Evolutionary conservation across 2,329 filamentous ascomycete species (phyloP).

Genomic region (Sclerotinia minor): DNA sequence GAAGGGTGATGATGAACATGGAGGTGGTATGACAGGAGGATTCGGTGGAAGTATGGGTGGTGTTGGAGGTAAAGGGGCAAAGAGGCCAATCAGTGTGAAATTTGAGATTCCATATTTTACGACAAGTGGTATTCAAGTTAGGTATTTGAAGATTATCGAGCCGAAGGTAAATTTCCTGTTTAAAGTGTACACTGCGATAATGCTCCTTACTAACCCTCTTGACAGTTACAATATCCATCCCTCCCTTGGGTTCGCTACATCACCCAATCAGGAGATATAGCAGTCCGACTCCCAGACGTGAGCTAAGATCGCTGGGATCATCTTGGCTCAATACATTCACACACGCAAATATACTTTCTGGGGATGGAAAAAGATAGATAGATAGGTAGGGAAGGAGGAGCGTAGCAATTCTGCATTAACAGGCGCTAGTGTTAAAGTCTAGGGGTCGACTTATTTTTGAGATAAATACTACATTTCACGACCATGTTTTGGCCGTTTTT

Average conservation of each 20-base stretch:
- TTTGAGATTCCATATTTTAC: constrained; percentile 99
- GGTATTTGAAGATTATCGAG: constrained; percentile 98
- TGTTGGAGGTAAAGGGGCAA: constrained; percentile 79
- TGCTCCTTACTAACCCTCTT: constrained; percentile 19
- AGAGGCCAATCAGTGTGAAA: constrained; percentile 97
- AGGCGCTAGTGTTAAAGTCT: constrained; percentile 15
- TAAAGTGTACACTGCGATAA: background rate
- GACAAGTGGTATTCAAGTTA: constrained; percentile 97
- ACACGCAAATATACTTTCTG: background rate
- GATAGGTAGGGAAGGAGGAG: constrained; percentile 18
- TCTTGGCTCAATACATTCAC: background rate
- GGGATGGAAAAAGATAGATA: constrained; percentile 20
- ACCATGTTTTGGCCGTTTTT: background rate
- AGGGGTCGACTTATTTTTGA: constrained; percentile 13
- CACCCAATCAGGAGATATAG: constrained; percentile 95
- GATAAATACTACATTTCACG: constrained; percentile 9
- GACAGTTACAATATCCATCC: constrained; percentile 92
- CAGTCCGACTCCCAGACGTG: constrained; percentile 83
- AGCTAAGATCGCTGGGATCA: background rate
- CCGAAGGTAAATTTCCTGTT: constrained; percentile 72
- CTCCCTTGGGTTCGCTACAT: constrained; percentile 98
- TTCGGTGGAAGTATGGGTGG: constrained; percentile 98
- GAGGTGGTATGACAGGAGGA: constrained; percentile 95
- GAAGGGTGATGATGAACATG: constrained; percentile 90
- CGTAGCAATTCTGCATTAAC: constrained; percentile 18